These are phyloP conservation scores for Elsinoe perseae DNA, from an alignment of 2,329 filamentous ascomycete species.

Conservation along the genomic window DNA sequence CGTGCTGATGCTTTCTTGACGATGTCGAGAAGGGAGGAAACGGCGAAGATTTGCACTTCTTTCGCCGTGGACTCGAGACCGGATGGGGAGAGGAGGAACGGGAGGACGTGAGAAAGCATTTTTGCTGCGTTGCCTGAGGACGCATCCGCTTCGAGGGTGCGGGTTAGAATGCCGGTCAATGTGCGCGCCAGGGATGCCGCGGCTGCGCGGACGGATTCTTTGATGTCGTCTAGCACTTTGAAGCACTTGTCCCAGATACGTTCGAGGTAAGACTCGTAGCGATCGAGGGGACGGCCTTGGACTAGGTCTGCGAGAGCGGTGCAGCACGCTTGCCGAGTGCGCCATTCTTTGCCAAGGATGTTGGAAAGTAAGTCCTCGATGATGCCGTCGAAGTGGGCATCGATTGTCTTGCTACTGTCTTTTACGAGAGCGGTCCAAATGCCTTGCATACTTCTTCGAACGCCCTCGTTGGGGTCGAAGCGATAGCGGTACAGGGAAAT, in stretches of 20 bases:
- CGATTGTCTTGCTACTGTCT: slow-evolving; percentile 67
- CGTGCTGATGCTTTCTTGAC: slow-evolving; percentile 78
- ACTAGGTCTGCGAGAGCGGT: slow-evolving; percentile 81
- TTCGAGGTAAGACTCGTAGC: slow-evolving; percentile 75
- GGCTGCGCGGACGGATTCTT: slow-evolving; percentile 74
- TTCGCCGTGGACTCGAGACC: slow-evolving; percentile 82
- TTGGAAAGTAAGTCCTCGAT: slow-evolving; percentile 79
- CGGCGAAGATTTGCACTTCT: slow-evolving; percentile 76
- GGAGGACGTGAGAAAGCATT: slow-evolving; percentile 80
- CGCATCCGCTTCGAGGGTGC: slow-evolving; percentile 71
- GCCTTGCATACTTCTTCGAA: slow-evolving; percentile 91
- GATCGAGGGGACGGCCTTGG: slow-evolving; percentile 59
- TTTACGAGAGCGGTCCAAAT: slow-evolving; percentile 97
- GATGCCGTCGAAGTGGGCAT: slow-evolving; percentile 78
- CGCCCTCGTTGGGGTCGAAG: slow-evolving; percentile 90
- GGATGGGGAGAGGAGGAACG: slow-evolving; percentile 81
- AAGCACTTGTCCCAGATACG: slow-evolving; percentile 80
- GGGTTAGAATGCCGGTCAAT: slow-evolving; percentile 75
- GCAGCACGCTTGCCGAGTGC: slow-evolving; percentile 85
- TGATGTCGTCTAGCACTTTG: slow-evolving; percentile 93
- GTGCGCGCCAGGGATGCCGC: slow-evolving; percentile 76
- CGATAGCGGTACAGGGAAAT: slow-evolving; percentile 90
- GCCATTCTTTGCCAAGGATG: slow-evolving; percentile 86
- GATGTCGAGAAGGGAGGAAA: slow-evolving; percentile 75
- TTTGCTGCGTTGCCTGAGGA: slow-evolving; percentile 58